Evolutionary conservation across 2,329 filamentous ascomycete genomes (phyloP), one percentile per base, ranked within the genome.

Genomic region (Amesomyces nigricolor): DNA sequence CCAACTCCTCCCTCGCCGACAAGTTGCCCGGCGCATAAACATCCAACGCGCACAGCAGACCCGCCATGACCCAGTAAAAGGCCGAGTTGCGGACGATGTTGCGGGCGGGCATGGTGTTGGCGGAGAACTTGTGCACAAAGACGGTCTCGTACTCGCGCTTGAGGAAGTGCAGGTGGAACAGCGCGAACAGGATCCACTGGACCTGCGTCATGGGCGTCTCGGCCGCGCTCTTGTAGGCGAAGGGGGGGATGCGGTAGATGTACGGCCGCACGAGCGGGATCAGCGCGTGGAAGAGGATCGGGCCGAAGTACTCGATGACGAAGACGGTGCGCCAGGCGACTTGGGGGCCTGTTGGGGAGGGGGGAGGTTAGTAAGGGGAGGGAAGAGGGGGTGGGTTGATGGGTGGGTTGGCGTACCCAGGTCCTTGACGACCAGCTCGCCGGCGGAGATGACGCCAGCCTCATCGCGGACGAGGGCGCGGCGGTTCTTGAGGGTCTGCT

Each of bases 121-220:
- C 84, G 54, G 90, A 92, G 78, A 99, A 99, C 69, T 89, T 90
- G 78, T 99, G 94, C 59, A 99, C 82, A 70, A 94, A 96, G 59
- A 96, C 69, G 0, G 94, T 97, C 76, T 99, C 94, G 62, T 89
- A 79, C 76, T 99, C 94, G 68, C 94, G 91, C 81, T 99, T 99
- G 69, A 89, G 63, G 72, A 96, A 99, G 78, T 99, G 94, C 11
- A 87, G 72, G 54, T 85, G 75, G 65, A 96, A 82, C 70, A 96
- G 82, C 58, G 75, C 74, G 68, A 91, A 87, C 49, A 86, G 80
- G 50, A 96, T 77, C 64, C 80, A 82, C 73, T 99, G 94, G 2
- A 81, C 78, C 76, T 74, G 69, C 68, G 80, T 75, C 78, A 94
- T 66, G 65, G 78, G 67, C 68, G 75, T 66, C 65, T 71, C 68